Conservation (phyloP, 2,329 filamentous ascomycete species). For the Sporothrix euskadiensis region DNA sequence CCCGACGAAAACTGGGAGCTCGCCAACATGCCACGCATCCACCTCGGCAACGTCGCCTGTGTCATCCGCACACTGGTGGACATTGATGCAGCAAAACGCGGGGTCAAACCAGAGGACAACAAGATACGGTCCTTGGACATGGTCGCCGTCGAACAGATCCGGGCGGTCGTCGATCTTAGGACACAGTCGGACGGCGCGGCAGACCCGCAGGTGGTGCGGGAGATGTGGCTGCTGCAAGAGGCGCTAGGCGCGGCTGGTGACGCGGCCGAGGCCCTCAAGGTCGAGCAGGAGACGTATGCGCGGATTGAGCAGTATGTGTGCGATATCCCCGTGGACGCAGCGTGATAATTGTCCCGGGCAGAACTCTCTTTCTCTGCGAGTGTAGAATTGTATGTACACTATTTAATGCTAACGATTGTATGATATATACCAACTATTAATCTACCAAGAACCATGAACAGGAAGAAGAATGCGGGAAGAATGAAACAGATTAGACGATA, state of each 20-base stretch:
- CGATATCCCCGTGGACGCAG: background rate
- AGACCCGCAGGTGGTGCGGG: constrained; percentile 30
- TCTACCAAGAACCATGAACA: background rate
- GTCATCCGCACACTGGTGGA: background rate
- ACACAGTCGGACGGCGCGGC: constrained; percentile 29
- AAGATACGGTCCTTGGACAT: background rate
- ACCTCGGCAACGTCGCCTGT: constrained; percentile 9
- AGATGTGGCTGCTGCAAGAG: constrained; percentile 29
- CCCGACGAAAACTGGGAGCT: constrained; percentile 1
- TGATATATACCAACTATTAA: background rate
- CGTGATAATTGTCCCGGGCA: background rate
- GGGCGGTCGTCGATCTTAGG: constrained; percentile 22
- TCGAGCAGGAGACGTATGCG: background rate
- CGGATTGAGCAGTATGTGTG: constrained; percentile 1
- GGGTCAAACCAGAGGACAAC: background rate
- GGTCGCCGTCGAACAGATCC: background rate
- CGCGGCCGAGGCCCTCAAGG: background rate
- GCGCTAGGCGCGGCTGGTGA: background rate
- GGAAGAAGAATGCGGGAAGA: background rate
- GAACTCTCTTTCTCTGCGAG: no score
- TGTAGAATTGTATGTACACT: background rate
- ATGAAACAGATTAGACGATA: background rate
- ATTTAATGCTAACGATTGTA: background rate
- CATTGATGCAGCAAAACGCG: background rate
- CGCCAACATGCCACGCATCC: background rate